Evolutionary conservation across 352 stramenopile genomes (phyloP), one percentile per base, ranked within the genome.

Genomic region (Phytophthora parvispora): DNA sequence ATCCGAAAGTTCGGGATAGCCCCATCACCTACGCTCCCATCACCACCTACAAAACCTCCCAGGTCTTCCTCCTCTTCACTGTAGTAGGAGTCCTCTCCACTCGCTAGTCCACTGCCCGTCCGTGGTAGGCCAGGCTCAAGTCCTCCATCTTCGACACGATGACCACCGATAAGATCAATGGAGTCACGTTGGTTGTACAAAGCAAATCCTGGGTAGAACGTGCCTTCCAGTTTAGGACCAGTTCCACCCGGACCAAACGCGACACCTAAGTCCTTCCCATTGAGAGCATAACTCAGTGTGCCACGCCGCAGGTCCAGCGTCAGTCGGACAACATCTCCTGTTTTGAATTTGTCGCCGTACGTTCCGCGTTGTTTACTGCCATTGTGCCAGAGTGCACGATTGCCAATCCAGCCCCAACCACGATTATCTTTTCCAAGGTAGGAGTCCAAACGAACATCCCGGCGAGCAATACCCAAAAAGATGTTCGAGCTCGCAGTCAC

Each of bases 351-450:
- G 49, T 97, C 90, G 7, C 91, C 91, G 54, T 97, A 97, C 13
- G 91, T 96, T 8, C 89, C 90, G 15, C 91, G 87, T 60, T 97
- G 90, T 67, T 97, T 97, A 69, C 87, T 95, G 1, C 91, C 91
- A 58, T 97, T 97, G 70, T 97, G 90, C 90, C 91, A 97, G 6
- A 97, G 74, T 24, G 90, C 91, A 29, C 90, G 88, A 60, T 97
- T 97, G 15, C 91, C 91, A 40, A 97, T 97, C 87, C 91, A 97
- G 9, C 90, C 91, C 91, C 91, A 97, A 15, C 91, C 90, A 25
- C 91, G 88, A 59, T 97, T 97, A 65, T 97, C 91, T 43, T 97
- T 97, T n/a, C 91, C 91, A 27, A 97, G 65, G 45, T 97, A 97
- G 22, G 91, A 97, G 49, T 97, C 89, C 10, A 97, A 60, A 0